phyloP scores from a whole-genome alignment of 345 rosid genomes.

The Euphorbia tirucalli region DNA sequence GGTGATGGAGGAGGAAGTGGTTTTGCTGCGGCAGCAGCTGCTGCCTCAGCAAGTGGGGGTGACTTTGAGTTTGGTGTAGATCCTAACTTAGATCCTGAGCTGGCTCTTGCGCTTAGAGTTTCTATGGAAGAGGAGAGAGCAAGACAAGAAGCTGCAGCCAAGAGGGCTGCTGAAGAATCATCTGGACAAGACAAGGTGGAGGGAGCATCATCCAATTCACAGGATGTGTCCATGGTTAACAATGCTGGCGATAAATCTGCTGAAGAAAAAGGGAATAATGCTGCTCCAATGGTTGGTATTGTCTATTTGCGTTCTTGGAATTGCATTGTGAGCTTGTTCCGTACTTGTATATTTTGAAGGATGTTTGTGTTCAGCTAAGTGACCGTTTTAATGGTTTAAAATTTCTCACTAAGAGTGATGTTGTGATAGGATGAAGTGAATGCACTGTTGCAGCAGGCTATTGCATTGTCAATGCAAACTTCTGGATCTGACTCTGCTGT shows the following conservation, averaged over 20 bases:
- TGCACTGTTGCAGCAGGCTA: conserved; percentile 56
- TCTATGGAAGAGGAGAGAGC: conserved; percentile 90
- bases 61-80: conserved; percentile 71
- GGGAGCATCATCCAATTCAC: conserved; percentile 43
- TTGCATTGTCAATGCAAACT: conserved; percentile 60
- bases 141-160: conserved; percentile 79
- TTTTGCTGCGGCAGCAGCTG: conserved; percentile 67
- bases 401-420: background rate
- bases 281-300: conserved; percentile 41
- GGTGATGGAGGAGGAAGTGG: conserved; percentile 76
- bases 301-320: background rate
- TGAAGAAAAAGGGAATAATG: conserved; percentile 31
- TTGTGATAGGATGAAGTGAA: conserved; percentile 48
- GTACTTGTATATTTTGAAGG: too few species aligned
- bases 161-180: conserved; percentile 62
- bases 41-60: conserved; percentile 56
- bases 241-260: conserved; percentile 33
- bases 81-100: conserved; percentile 76
- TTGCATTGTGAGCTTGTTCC: background rate
- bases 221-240: conserved; percentile 50
- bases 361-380: background rate
- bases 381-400: background rate
- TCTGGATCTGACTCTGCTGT: conserved; percentile 20
- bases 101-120: conserved; percentile 78
- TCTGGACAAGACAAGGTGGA: conserved; percentile 46